These are phyloP conservation scores for Coemansia sp. DNA, from an alignment of 192 early-diverging fungal genomes.

Conservation along the genomic window DNA sequence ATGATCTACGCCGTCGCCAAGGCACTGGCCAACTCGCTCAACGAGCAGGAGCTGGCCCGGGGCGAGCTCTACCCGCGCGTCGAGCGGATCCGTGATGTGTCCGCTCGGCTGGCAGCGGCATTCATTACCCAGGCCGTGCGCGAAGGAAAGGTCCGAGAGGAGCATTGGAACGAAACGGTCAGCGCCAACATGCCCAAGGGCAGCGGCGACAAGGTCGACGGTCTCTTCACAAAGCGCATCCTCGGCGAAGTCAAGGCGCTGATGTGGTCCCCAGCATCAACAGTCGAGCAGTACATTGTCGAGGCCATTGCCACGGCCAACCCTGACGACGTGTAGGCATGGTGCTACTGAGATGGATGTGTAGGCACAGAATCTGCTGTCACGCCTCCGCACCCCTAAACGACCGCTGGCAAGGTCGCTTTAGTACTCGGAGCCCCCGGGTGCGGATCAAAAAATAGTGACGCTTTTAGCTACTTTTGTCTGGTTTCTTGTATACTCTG, in stretches of 20 bases:
- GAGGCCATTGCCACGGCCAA: constrained; percentile 33
- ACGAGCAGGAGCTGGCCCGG: constrained; percentile 55
- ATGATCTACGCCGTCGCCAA: constrained; percentile 79
- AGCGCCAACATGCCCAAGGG: constrained; percentile 11
- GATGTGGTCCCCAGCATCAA: constrained; percentile 39
- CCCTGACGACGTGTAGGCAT: constrained; percentile 32
- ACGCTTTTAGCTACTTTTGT: too few relatives aligned
- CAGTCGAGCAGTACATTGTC: constrained; percentile 46
- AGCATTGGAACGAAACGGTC: constrained; percentile 27
- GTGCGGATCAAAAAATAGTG: too few relatives aligned
- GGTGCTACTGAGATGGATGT: too few relatives aligned
- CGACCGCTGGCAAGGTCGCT: too few relatives aligned
- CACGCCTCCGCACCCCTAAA: too few relatives aligned
- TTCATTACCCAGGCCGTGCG: constrained; percentile 61
- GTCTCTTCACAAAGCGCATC: constrained; percentile 21
- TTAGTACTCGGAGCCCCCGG: too few relatives aligned
- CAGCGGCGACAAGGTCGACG: constrained; percentile 8
- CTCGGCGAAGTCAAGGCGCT: constrained; percentile 41
- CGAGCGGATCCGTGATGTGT: constrained; percentile 78
- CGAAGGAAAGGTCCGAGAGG: constrained; percentile 43
- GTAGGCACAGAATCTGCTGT: too few relatives aligned
- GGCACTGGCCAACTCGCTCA: constrained; percentile 70
- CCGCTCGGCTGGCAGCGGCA: constrained; percentile 68
- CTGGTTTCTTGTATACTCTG: too few relatives aligned
- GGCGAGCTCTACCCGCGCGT: constrained; percentile 80